Evolutionary conservation across 495 filamentous ascomycete genomes (phyloP).

Genomic region (Parathielavia hyrcaniae): DNA sequence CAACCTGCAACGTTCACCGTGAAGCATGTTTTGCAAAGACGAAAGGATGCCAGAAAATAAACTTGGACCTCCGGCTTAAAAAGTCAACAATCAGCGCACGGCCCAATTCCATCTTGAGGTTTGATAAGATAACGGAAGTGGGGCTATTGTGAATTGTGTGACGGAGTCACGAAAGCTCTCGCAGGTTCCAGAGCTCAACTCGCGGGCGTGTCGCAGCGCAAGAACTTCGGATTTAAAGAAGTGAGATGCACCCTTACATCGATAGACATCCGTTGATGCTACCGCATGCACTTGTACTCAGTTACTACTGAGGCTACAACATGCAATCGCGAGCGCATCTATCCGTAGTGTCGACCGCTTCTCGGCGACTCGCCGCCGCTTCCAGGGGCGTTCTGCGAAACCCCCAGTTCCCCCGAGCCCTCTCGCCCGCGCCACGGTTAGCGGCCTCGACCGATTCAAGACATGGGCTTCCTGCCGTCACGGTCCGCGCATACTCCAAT

Average conservation of each 20-base stretch:
- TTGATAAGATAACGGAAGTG: slow-evolving; percentile 28
- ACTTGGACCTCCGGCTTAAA: slow-evolving; percentile 23
- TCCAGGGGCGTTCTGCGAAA: slow-evolving; percentile 29
- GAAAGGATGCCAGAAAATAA: slow-evolving; percentile 18
- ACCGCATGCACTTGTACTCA: background rate
- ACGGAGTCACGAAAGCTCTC: slow-evolving; percentile 33
- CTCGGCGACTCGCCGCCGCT: slow-evolving; percentile 32
- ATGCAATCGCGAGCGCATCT: slow-evolving; percentile 41
- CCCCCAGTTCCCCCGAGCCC: slow-evolving; percentile 25
- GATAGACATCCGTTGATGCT: slow-evolving; percentile 2
- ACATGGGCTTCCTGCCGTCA: slow-evolving; percentile 26
- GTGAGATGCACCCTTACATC: slow-evolving; percentile 3
- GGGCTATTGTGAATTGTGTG: no score
- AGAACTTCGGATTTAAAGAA: background rate
- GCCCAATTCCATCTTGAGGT: slow-evolving; percentile 3
- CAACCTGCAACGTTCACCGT: no score
- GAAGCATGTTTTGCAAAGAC: background rate
- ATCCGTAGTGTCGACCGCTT: slow-evolving; percentile 30
- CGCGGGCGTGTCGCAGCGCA: background rate
- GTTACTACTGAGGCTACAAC: background rate
- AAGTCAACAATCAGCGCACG: slow-evolving; percentile 23
- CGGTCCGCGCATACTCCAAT: slow-evolving; percentile 60
- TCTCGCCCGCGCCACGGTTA: slow-evolving; percentile 18
- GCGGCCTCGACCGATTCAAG: slow-evolving; percentile 13
- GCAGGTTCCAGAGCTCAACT: slow-evolving; percentile 11